These are phyloP conservation scores for Periconia sp. DNA, from an alignment of 2,329 filamentous ascomycete species.

Conservation along the genomic window DNA sequence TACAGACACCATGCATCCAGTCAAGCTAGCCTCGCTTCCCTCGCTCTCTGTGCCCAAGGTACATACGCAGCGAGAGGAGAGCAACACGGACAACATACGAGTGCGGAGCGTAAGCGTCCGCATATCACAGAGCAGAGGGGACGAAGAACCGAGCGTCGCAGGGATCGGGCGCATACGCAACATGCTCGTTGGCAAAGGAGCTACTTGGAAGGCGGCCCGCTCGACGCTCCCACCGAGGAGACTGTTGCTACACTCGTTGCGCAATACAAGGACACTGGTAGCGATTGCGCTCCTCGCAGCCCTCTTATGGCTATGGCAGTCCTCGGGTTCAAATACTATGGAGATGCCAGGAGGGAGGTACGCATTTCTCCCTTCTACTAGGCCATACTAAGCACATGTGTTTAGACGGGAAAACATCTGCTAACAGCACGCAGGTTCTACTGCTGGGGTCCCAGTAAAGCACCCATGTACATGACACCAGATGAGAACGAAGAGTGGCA, in stretches of 20 bases:
- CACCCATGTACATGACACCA: constrained; percentile 92
- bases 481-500: constrained; percentile 94
- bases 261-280: constrained; percentile 78
- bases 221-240: constrained; percentile 78
- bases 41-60: constrained; percentile 28
- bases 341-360: constrained; percentile 98
- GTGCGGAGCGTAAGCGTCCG: constrained; percentile 38
- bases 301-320: constrained; percentile 85
- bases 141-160: constrained; percentile 26
- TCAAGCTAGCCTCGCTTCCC: constrained; percentile 37
- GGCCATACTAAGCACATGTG: no score
- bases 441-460: constrained; percentile 93
- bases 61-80: constrained; percentile 36
- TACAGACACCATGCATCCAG: no score
- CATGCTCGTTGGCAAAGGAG: constrained; percentile 92
- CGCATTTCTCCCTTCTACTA: constrained; percentile 23
- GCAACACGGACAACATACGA: constrained; percentile 32
- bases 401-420: constrained; percentile 4
- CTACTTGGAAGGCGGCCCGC: constrained; percentile 89
- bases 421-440: constrained; percentile 74
- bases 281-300: constrained; percentile 73
- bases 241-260: constrained; percentile 67
- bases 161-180: constrained; percentile 22
- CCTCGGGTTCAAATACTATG: constrained; percentile 77
- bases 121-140: constrained; percentile 37